Base-by-base conservation (phyloP, 2,329 filamentous ascomycete genomes). In the Juglanconis oblonga region DNA sequence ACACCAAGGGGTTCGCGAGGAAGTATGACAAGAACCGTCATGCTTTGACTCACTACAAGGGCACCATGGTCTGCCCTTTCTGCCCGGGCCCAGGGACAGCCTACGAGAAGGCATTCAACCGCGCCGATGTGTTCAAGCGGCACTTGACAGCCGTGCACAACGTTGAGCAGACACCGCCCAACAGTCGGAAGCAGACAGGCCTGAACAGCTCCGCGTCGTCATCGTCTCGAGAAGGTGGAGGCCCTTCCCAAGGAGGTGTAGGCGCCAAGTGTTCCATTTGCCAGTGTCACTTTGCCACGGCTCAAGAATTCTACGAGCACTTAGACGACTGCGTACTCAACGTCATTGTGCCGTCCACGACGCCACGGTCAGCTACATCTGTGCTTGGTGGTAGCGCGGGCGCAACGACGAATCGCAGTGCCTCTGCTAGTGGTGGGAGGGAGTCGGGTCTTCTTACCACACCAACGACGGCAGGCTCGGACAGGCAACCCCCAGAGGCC, bases 11-110 rank as follows among this genome's bases (percentile, higher is more conserved):
- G 0, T 98, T 98, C 70, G 94, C 94, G 3, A 84, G 94, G 63
- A 98, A 98, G 74, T 99, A 98, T 72, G 95, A 98, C 78, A 97
- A 97, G 81, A 98, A 98, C 74, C 82, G 95, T 11, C 95, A 99
- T 72, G 96, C 94, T 1, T 77, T 98, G 64, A 98, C 94, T 3
- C 95, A 98, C 72, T 99, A 98, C 80, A 96, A 97, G 74, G 94
- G 94, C 8, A 97, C 92, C 13, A 63, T 98, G 92, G 90, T 97
- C 7, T 99, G 95, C 69, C 93, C 93, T 5, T 98, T 98, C 75
- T 98, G 95, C 67, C 92, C 93, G 0, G 92, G 92, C 4, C 89
- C 88, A 24, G 92, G 93, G 5, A 93, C 91, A 3, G 85, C 91
- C 1, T 90, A 89, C 5, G 94, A 97, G 74, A 97, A 97, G 79